Evolutionary conservation across 139 green algal species (phyloP), one percentile per base, ranked within the genome.

Genomic region (Pleodorina starrii): DNA sequence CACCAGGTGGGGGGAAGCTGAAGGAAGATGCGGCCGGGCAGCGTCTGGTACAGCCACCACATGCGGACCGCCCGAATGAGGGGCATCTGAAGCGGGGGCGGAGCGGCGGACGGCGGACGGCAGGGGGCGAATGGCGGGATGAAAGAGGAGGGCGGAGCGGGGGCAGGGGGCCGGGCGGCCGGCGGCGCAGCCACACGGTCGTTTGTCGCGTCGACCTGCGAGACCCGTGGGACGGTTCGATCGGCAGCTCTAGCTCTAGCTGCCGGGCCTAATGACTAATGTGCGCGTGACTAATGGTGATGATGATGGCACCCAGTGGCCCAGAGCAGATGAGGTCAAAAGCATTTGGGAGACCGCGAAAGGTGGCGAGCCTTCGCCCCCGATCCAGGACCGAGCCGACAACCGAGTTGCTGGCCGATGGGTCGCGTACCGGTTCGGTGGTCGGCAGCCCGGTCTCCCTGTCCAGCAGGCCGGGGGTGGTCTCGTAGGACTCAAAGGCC

Each of bases 1-100:
- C 84, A 90, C 83, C 89, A 90, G 27, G 89, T 90, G 57, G 75
- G 42, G 11, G 89, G 89, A 36, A 92, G 42, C 50, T 29, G 16
- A 75, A 92, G 83, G 59, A 92, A 54, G 57, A 90, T 27, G 25
- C 51, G 63, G 38, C 89, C 89, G 12, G 77, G 44, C 40, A 48
- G 75, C 54, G 89, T 92, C 48, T 74, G 36, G 76, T 90, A 92
- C 59, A 92, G 46, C 12, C 83, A 46, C 43, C 50, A 72, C 82
- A 84, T 68, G 25, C 75, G 57, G 16, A 91, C 17, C 0, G 81
- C 82, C 10, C 83, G 32, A 27, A 38, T 14, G 0, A 89, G 57
- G 5, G 89, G 89, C 73, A 69, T 57, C 89, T 90, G 89, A 60
- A 60, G 50, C 50, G 76, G 29, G 23, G 29, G 54, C 23, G 68